phyloP scores from a whole-genome alignment of 2,329 filamentous ascomycete species.

The Verticillium nubilum region DNA sequence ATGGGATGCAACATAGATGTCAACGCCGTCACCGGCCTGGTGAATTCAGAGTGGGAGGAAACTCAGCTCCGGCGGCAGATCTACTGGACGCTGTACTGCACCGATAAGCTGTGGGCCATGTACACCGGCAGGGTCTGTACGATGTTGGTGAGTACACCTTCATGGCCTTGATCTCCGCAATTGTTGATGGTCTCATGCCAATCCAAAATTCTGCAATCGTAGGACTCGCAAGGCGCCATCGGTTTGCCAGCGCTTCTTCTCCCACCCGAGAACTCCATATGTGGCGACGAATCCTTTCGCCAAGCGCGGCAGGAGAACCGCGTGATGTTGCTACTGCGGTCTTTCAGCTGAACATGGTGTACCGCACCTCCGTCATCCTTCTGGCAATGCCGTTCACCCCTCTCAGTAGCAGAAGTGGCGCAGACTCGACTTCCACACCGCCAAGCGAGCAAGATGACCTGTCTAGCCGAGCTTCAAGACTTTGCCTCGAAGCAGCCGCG shows the following conservation, averaged over 20 bases:
- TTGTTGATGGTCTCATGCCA: too few species aligned
- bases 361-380: conserved; percentile 25
- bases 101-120: conserved; percentile 26
- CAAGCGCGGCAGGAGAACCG: neutral
- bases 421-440: neutral
- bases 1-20: conserved; percentile 30
- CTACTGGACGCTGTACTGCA: conserved; percentile 28
- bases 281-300: too few species aligned
- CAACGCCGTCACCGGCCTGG: conserved; percentile 17
- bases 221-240: conserved; percentile 25
- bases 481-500: conserved; percentile 17
- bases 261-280: too few species aligned
- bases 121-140: conserved; percentile 29
- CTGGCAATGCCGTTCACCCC: conserved; percentile 22
- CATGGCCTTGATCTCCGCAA: neutral
- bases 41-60: conserved; percentile 17
- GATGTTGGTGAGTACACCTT: conserved; percentile 20
- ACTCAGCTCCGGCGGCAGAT: conserved; percentile 26
- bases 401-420: neutral
- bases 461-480: neutral
- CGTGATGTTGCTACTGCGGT: neutral
- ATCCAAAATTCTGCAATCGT: neutral
- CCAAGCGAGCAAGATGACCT: neutral
- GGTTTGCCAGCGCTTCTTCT: conserved; percentile 15
- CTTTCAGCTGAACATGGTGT: conserved; percentile 22